These are phyloP conservation scores for Lactifluus subvellereus DNA, from an alignment of 768 basidiomycete species.

Conservation along the genomic window DNA sequence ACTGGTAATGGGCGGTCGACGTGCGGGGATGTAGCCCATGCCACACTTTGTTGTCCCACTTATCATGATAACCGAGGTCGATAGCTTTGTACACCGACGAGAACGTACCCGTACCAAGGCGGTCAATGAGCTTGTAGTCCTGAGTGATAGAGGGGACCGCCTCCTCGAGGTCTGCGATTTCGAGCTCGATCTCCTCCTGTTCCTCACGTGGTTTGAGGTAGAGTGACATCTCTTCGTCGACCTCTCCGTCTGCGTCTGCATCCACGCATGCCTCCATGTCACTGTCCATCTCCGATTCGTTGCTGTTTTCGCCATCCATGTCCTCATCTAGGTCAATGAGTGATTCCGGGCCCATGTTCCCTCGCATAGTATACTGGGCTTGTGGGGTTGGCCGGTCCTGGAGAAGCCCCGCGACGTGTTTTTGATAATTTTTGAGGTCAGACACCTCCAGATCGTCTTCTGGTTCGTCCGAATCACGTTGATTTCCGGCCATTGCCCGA, in stretches of 20 bases:
- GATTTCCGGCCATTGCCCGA: constrained; percentile 30
- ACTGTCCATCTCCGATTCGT: constrained; percentile 30
- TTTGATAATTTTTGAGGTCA: constrained; percentile 43
- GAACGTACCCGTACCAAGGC: constrained; percentile 96
- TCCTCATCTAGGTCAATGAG: constrained; percentile 47
- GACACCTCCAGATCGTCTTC: constrained; percentile 35
- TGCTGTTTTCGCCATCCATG: constrained; percentile 33
- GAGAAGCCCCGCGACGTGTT: constrained; percentile 45
- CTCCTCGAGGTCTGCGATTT: constrained; percentile 66
- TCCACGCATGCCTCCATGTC: constrained; percentile 24
- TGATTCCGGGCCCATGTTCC: constrained; percentile 17
- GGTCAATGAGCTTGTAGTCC: constrained; percentile 78
- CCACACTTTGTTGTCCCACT: constrained; percentile 75
- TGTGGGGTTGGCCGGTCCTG: constrained; percentile 25
- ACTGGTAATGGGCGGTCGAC: constrained; percentile 65
- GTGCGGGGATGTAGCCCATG: constrained; percentile 54
- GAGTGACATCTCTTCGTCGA: constrained; percentile 59
- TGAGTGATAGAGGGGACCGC: constrained; percentile 59
- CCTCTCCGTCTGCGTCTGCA: constrained; percentile 36
- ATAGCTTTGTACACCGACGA: constrained; percentile 99
- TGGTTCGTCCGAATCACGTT: constrained; percentile 47
- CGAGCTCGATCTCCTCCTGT: constrained; percentile 63
- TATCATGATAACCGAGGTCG: constrained; percentile 67
- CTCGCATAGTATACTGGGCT: constrained; percentile 14
- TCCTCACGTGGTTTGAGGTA: constrained; percentile 57